These are phyloP conservation scores for Leptomonas pyrrhocoris DNA, from an alignment of 208 protist genomes.

Conservation along the genomic window DNA sequence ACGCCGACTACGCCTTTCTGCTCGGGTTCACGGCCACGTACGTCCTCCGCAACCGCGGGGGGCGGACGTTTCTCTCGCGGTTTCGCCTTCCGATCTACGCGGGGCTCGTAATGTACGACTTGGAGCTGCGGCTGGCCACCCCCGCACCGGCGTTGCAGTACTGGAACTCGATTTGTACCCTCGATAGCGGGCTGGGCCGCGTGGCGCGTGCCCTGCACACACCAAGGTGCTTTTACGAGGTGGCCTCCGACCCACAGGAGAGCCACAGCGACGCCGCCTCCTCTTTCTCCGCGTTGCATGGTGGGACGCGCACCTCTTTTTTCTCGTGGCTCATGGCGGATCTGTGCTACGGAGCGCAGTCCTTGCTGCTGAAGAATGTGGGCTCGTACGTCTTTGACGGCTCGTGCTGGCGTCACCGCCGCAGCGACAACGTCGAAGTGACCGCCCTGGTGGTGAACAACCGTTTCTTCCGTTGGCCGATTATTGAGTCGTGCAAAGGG, in stretches of 20 bases:
- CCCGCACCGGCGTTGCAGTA: slow-evolving; percentile 63
- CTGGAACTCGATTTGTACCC: slow-evolving; percentile 72
- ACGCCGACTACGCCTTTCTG: slow-evolving; percentile 75
- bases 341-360: slow-evolving; percentile 33
- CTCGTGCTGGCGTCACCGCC: slow-evolving; percentile 46
- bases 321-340: slow-evolving; percentile 35
- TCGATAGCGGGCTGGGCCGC: slow-evolving; percentile 64
- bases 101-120: slow-evolving; percentile 74
- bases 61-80: slow-evolving; percentile 40
- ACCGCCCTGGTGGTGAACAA: slow-evolving; percentile 65
- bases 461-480: slow-evolving; percentile 66
- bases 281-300: slow-evolving; percentile 10
- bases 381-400: slow-evolving; percentile 48
- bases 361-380: slow-evolving; percentile 51
- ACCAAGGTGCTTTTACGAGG: slow-evolving; percentile 64
- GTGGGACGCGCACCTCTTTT: slow-evolving; percentile 15
- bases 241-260: slow-evolving; percentile 9
- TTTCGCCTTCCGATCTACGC: slow-evolving; percentile 65
- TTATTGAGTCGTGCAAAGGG: slow-evolving; percentile 33
- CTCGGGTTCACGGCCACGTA: slow-evolving; percentile 53
- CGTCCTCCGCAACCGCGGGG: slow-evolving; percentile 39
- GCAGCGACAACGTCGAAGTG: slow-evolving; percentile 26
- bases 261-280: background rate
- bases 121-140: slow-evolving; percentile 52
- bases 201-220: slow-evolving; percentile 60